Evolutionary conservation across 148 eudicot species (phyloP).

Genomic region (Fagopyrum tataricum): DNA sequence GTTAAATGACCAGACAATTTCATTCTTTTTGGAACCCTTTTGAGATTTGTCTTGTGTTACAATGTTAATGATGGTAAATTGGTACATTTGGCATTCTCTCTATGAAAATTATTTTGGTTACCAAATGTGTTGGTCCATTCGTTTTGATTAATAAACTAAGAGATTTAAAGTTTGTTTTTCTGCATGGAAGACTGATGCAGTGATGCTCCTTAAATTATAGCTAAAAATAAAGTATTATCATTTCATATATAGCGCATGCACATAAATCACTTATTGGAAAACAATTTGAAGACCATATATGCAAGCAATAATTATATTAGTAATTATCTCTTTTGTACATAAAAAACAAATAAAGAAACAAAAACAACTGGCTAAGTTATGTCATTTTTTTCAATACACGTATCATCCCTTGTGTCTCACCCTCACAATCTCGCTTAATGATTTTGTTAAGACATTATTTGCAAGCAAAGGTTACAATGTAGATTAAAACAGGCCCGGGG

Average conservation of each 20-base stretch:
- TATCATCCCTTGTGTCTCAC: not conserved
- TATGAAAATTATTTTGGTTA: not conserved
- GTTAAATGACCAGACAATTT: not conserved
- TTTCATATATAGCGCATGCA: too few species aligned
- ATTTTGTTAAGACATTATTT: not conserved
- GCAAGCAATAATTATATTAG: too few species aligned
- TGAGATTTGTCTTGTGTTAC: conserved; percentile 10
- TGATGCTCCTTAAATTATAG: too few species aligned
- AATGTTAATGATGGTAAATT: not conserved
- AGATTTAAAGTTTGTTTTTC: too few species aligned
- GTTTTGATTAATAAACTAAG: too few species aligned
- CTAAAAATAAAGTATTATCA: too few species aligned
- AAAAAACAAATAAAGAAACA: too few species aligned
- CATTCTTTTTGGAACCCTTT: not conserved
- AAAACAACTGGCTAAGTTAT: not conserved
- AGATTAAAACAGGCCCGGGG: too few species aligned
- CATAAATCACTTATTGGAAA: too few species aligned
- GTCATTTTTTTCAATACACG: not conserved
- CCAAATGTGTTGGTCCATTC: not conserved
- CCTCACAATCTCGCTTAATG: not conserved
- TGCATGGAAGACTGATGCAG: too few species aligned
- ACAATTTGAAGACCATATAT: too few species aligned
- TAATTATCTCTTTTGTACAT: too few species aligned
- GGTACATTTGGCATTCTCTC: not conserved
- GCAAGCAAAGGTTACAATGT: not conserved